Conservation (phyloP, 2,329 filamentous ascomycete genomes). For the Aspergillus sergii region DNA sequence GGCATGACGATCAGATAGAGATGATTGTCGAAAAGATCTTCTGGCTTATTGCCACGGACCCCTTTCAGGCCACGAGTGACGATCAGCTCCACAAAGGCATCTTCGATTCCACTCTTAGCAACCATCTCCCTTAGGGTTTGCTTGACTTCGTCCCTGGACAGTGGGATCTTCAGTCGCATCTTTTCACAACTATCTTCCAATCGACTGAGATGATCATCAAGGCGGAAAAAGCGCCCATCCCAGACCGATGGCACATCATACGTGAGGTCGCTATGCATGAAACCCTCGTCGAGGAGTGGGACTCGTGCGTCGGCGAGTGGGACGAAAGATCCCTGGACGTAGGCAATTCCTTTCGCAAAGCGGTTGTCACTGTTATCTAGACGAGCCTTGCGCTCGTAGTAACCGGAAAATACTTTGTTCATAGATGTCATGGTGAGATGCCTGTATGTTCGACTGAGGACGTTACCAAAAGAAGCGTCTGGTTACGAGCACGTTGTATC, state of each 20-base stretch:
- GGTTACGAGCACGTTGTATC: not conserved
- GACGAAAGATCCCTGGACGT: slow-evolving; percentile 48
- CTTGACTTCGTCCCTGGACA: slow-evolving; percentile 46
- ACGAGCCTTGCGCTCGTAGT: slow-evolving; percentile 33
- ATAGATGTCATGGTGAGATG: slow-evolving; percentile 45
- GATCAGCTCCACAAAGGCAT: slow-evolving; percentile 56
- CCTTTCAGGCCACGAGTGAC: slow-evolving; percentile 53
- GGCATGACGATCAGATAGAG: slow-evolving; percentile 55
- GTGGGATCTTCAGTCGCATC: slow-evolving; percentile 48
- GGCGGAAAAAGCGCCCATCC: slow-evolving; percentile 56
- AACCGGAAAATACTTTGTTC: slow-evolving; percentile 46
- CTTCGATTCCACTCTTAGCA: slow-evolving; percentile 48
- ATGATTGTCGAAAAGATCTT: slow-evolving; percentile 39
- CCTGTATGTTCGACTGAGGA: not conserved
- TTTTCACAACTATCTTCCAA: slow-evolving; percentile 50
- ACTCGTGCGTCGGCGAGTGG: slow-evolving; percentile 53
- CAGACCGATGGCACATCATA: slow-evolving; percentile 57
- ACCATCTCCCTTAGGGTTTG: slow-evolving; percentile 50
- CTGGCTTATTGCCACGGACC: slow-evolving; percentile 40
- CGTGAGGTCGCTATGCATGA: slow-evolving; percentile 55
- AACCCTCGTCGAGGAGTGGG: slow-evolving; percentile 55
- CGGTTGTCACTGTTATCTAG: slow-evolving; percentile 42
- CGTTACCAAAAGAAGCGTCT: not conserved
- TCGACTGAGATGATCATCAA: slow-evolving; percentile 53
- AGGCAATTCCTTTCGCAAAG: slow-evolving; percentile 51